Conservation (phyloP, 2,329 filamentous ascomycete genomes). For the Epichloe gansuensis region DNA sequence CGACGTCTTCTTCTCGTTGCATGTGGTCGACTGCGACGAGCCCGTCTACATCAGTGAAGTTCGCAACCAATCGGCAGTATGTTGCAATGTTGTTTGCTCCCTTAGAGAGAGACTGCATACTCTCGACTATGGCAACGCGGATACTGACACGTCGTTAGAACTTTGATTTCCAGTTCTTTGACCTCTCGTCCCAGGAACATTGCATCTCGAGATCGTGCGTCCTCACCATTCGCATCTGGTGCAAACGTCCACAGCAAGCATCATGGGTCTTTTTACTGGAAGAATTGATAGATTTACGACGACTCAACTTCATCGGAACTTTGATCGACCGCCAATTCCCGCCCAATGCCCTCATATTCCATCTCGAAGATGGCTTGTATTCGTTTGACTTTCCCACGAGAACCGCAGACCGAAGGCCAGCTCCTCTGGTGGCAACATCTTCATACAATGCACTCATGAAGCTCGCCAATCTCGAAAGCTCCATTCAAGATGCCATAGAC, state of each 20-base stretch:
- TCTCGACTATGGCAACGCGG: neutral
- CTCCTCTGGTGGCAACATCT: conserved; percentile 47
- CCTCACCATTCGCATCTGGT: conserved; percentile 65
- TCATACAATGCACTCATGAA: conserved; percentile 84
- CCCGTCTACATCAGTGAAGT: conserved; percentile 88
- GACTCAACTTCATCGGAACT: conserved; percentile 66
- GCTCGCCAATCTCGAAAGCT: conserved; percentile 76
- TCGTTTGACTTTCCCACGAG: conserved; percentile 55
- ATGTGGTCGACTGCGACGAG: conserved; percentile 51
- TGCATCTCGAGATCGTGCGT: conserved; percentile 52
- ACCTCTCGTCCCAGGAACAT: conserved; percentile 53
- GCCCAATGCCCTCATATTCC: conserved; percentile 71
- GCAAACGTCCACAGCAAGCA: conserved; percentile 37
- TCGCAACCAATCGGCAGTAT: conserved; percentile 58
- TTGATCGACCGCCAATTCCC: conserved; percentile 63
- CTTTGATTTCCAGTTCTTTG: conserved; percentile 79
- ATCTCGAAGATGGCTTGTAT: conserved; percentile 79
- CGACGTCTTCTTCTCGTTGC: conserved; percentile 83
- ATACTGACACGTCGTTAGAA: conserved; percentile 37
- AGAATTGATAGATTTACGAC: conserved; percentile 56
- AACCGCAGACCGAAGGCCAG: conserved; percentile 39
- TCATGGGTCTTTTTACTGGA: conserved; percentile 56
- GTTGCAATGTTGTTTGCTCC: conserved; percentile 2
- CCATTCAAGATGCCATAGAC: conserved; percentile 76
- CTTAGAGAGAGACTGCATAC: neutral